Percentiles rank a stretch among this genome's conserved stretches.
Evolutionary conservation across 768 basidiomycete genomes (phyloP).

Genomic region (Asterophora parasitica): DNA sequence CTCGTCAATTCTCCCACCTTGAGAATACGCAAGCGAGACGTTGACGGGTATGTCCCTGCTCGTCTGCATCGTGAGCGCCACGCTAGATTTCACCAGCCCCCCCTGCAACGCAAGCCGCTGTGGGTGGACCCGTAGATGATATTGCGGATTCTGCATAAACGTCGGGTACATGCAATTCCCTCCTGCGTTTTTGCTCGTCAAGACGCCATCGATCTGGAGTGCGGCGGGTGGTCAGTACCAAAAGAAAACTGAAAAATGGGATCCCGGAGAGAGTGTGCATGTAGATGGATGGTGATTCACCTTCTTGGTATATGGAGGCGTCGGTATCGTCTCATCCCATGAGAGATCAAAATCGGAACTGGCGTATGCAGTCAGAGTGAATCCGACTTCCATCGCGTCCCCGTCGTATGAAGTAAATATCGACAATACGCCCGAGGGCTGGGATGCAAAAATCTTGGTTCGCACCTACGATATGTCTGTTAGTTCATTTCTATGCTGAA

Average conservation of each 20-base stretch:
- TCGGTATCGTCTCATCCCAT: conserved; percentile 42
- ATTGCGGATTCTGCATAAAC: conserved; percentile 91
- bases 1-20: conserved; percentile 72
- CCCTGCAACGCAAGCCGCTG: conserved; percentile 12
- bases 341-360: conserved; percentile 27
- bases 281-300: conserved; percentile 18
- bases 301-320: conserved; percentile 37
- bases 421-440: conserved; percentile 38
- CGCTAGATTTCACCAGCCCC: conserved; percentile 31
- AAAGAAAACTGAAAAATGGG: too few relatives aligned
- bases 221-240: too few relatives aligned
- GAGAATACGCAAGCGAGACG: conserved; percentile 67
- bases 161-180: conserved; percentile 78
- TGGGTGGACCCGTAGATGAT: conserved; percentile 56
- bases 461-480: conserved; percentile 25
- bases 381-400: conserved; percentile 52
- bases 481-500: neutral
- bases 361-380: conserved; percentile 62
- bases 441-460: conserved; percentile 29
- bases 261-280: too few relatives aligned
- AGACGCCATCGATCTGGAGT: conserved; percentile 50
- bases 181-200: conserved; percentile 72
- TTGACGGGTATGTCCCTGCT: conserved; percentile 70
- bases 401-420: conserved; percentile 72
- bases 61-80: conserved; percentile 46